These are phyloP conservation scores for Rhododendron mucronatum DNA, from an alignment of 148 eudicot species.

Conservation along the genomic window DNA sequence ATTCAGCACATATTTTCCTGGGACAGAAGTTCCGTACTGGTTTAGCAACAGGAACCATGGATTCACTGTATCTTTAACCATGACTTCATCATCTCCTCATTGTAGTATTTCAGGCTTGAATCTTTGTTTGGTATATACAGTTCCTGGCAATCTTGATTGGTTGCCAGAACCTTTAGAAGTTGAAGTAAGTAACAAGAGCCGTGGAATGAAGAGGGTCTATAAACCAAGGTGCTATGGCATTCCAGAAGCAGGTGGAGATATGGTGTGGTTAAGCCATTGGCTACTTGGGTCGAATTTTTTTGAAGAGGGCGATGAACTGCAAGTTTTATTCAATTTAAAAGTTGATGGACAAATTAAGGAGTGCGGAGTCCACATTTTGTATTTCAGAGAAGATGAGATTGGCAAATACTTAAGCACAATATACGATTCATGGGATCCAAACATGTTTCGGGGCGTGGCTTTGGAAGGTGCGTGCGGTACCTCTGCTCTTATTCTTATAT, in stretches of 20 bases:
- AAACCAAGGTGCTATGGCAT: neutral
- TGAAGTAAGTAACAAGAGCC: neutral
- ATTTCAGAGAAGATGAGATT: neutral
- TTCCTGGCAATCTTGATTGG: neutral
- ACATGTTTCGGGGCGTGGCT: neutral
- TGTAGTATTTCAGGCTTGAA: neutral
- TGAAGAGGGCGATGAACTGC: neutral
- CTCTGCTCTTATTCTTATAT: neutral
- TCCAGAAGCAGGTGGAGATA: neutral
- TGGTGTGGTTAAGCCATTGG: neutral
- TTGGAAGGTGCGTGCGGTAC: neutral
- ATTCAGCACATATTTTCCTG: neutral
- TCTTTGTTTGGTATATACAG: neutral
- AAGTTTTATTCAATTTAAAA: neutral
- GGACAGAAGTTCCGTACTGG: neutral
- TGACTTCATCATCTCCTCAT: neutral
- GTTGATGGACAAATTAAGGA: neutral
- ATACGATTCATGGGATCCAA: neutral
- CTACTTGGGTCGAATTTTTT: neutral
- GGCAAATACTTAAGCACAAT: neutral
- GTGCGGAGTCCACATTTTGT: neutral
- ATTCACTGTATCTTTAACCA: neutral
- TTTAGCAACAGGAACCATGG: neutral
- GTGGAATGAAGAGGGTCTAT: neutral
- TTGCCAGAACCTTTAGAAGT: neutral